Conservation (phyloP, 2,329 filamentous ascomycete species). For the Albifimbria verrucaria region DNA sequence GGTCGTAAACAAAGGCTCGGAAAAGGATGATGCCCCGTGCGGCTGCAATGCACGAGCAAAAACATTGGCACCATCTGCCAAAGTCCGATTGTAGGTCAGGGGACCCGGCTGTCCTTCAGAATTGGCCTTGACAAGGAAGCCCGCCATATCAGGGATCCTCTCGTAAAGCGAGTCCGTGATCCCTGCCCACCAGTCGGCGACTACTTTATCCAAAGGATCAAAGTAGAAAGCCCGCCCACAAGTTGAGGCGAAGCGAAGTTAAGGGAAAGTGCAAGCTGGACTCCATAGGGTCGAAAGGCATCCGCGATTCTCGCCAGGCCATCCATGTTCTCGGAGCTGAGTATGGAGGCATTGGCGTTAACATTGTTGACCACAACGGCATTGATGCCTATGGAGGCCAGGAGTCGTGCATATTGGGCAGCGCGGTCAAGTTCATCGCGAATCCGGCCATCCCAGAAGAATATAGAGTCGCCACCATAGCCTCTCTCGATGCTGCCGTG, state of each 20-base stretch:
- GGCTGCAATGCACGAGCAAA: slow-evolving; percentile 59
- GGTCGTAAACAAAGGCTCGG: slow-evolving; percentile 68
- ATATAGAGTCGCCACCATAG: slow-evolving; percentile 66
- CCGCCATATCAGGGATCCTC: slow-evolving; percentile 62
- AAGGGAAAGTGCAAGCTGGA: slow-evolving; percentile 62
- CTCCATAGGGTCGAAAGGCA: slow-evolving; percentile 63
- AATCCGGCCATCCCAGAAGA: slow-evolving; percentile 55
- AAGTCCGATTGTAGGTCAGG: slow-evolving; percentile 65
- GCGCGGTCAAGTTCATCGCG: slow-evolving; percentile 58
- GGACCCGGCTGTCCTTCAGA: slow-evolving; percentile 71
- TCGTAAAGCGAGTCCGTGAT: slow-evolving; percentile 58
- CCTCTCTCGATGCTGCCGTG: slow-evolving; percentile 62
- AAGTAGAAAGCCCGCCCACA: slow-evolving; percentile 53
- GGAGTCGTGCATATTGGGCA: slow-evolving; percentile 60
- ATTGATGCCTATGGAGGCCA: slow-evolving; percentile 65
- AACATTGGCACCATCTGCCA: slow-evolving; percentile 65
- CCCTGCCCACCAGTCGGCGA: slow-evolving; percentile 61
- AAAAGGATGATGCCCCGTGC: slow-evolving; percentile 66
- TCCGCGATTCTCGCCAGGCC: slow-evolving; percentile 62
- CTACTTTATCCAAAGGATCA: slow-evolving; percentile 59
- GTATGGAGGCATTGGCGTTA: slow-evolving; percentile 60
- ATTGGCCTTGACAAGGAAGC: slow-evolving; percentile 69
- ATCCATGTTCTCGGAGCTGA: slow-evolving; percentile 55
- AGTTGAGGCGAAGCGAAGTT: slow-evolving; percentile 64
- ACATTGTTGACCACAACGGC: slow-evolving; percentile 69